phyloP scores from a whole-genome alignment of 139 green algal species.

The Chlorella sp. region DNA sequence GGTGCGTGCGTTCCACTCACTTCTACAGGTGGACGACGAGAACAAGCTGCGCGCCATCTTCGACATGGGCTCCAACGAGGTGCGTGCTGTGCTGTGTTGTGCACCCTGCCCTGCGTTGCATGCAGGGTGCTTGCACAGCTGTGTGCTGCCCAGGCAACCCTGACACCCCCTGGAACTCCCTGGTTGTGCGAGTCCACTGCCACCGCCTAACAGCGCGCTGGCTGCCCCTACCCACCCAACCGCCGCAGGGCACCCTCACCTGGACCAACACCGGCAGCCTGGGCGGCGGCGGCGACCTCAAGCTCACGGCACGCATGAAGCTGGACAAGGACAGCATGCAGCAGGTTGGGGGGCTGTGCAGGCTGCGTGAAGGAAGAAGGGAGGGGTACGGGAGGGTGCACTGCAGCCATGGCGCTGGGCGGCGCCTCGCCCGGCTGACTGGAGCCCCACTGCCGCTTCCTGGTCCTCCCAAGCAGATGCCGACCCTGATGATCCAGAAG shows the following conservation, averaged over 20 bases:
- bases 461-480: slow-evolving; percentile 10
- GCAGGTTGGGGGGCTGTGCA: slow-evolving; percentile 13
- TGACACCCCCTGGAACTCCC: not conserved
- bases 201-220: too few relatives aligned
- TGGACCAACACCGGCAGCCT: slow-evolving; percentile 41
- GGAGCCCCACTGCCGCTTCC: too few relatives aligned
- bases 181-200: too few relatives aligned
- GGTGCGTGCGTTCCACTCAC: too few relatives aligned
- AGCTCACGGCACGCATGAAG: slow-evolving; percentile 32
- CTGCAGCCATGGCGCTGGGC: not conserved
- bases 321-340: slow-evolving; percentile 41
- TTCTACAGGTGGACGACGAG: slow-evolving; percentile 33
- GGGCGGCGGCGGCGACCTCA: slow-evolving; percentile 39
- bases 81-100: not conserved
- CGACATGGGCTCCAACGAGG: slow-evolving; percentile 26
- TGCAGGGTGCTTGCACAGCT: not conserved
- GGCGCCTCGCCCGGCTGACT: too few relatives aligned
- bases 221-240: too few relatives aligned
- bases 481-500: slow-evolving; percentile 41
- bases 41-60: slow-evolving; percentile 37
- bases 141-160: not conserved
- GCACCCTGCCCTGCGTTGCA: too few relatives aligned
- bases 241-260: slow-evolving; percentile 10
- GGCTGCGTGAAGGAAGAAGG: not conserved
- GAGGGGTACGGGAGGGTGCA: not conserved